phyloP scores from a whole-genome alignment of 768 basidiomycete species.

The Holtermannia corniformis region DNA sequence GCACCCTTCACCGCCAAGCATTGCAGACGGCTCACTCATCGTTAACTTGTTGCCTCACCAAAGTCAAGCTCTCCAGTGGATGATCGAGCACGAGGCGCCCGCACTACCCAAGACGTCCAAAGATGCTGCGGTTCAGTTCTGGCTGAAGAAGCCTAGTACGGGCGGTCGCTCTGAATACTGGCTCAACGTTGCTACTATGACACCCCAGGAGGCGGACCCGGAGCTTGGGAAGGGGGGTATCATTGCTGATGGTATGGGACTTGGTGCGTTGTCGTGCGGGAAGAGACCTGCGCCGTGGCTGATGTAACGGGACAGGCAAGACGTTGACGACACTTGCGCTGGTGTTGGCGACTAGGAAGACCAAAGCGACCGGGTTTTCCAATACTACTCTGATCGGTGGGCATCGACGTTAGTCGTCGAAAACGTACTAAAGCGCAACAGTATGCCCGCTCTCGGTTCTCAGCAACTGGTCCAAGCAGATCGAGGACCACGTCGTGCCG shows the following conservation, averaged over 20 bases:
- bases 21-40: conserved; percentile 54
- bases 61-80: conserved; percentile 52
- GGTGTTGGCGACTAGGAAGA: conserved; percentile 64
- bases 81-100: conserved; percentile 70
- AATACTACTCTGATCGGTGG: conserved; percentile 70
- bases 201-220: conserved; percentile 55
- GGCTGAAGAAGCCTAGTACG: conserved; percentile 49
- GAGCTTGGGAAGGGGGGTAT: conserved; percentile 72
- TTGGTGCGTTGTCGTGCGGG: conserved; percentile 43
- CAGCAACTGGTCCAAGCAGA: conserved; percentile 37
- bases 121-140: conserved; percentile 79
- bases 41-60: conserved; percentile 77
- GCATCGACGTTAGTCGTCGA: conserved; percentile 10
- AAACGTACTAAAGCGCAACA: conserved; percentile 1
- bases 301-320: conserved; percentile 60
- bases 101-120: conserved; percentile 55
- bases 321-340: conserved; percentile 80
- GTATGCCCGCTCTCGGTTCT: conserved; percentile 32
- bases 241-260: conserved; percentile 82
- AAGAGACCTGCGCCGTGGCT: neutral
- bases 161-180: conserved; percentile 46
- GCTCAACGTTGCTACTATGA: conserved; percentile 74
- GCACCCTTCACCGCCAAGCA: conserved; percentile 63
- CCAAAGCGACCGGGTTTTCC: conserved; percentile 51
- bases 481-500: conserved; percentile 21